Base-by-base conservation (phyloP, 306 rosid genomes). In the Pterocarpus santalinus region DNA sequence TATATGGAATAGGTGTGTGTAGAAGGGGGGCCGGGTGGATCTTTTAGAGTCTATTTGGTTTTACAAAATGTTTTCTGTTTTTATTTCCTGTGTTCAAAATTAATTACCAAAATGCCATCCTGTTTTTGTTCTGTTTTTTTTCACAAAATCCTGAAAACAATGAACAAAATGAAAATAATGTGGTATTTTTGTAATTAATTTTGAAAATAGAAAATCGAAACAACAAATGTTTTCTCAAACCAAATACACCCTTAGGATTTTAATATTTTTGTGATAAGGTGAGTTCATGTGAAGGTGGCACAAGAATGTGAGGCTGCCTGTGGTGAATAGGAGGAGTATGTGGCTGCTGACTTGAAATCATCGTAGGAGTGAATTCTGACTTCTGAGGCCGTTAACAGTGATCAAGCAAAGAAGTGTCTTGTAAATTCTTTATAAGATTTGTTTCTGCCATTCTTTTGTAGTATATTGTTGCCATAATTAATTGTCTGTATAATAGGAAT, bases 361-460 rank as follows among this genome's bases (percentile, higher is more conserved):
- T 30, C 33, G 16, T 6, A 64, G 32, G 51, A 72, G 73, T 44
- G 17, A 73, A 30, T 64, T 64, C 2, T 73, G 61, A 73, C 30
- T 49, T 53, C 5, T 53, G 60, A 73, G 28, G 69, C 44, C 75
- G 16, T 49, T 41, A 55, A 64, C 17, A 72, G 33, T 52, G 49
- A 72, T 70, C 13, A 63, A 65, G 43, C 71, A 76, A 75, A 64
- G 76, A 51, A 64, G 74, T 67, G 53, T 77, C 47, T 13, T 77
- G 81, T 77, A 81, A 67, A 81, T 77, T 77, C 63, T 81, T 58
- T 69, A 49, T 22, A 69, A 65, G 85, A 38, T 77, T 77, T 66
- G 65, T 72, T 81, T 58, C 33, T 22, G 33, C 47, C 22, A 85
- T 81, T 85, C 75, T 85, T 85, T 56, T 65, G 12, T 84, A 69